Conservation (phyloP, 768 basidiomycete species). For the Lentinula boryana region DNA sequence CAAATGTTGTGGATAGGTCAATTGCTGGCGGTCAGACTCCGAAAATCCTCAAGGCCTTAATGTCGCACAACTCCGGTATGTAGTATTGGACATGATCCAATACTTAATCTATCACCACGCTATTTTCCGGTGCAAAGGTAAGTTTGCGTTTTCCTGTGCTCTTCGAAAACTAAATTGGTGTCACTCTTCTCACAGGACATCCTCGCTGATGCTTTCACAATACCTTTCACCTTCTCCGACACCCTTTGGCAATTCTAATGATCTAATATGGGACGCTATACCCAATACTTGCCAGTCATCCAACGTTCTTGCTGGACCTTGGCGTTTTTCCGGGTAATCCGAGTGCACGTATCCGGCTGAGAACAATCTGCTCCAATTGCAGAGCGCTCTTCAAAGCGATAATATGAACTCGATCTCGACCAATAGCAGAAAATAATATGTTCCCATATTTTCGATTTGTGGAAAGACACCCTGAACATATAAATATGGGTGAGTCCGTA, state of each 20-base stretch:
- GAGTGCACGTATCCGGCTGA: background rate
- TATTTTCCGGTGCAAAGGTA: background rate
- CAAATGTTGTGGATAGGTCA: too few species aligned
- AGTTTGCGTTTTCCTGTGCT: background rate
- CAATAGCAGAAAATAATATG: too few species aligned
- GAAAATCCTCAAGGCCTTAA: too few species aligned
- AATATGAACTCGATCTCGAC: background rate
- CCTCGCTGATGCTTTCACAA: background rate
- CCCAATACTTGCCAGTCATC: background rate
- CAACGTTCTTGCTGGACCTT: background rate
- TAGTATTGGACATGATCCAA: background rate
- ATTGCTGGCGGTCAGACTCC: too few species aligned
- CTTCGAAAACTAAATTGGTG: background rate
- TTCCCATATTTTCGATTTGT: too few species aligned
- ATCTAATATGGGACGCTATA: background rate
- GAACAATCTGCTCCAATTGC: background rate
- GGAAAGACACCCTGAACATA: background rate
- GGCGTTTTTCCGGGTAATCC: background rate
- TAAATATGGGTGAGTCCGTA: background rate
- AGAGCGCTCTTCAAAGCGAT: background rate
- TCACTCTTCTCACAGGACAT: background rate
- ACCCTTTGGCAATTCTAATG: background rate
- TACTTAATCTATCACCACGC: background rate
- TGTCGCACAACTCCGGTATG: too few species aligned
- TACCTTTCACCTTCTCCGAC: background rate